phyloP scores from a whole-genome alignment of 192 early-diverging fungal genomes.

The Rhizophagus prolifer region DNA sequence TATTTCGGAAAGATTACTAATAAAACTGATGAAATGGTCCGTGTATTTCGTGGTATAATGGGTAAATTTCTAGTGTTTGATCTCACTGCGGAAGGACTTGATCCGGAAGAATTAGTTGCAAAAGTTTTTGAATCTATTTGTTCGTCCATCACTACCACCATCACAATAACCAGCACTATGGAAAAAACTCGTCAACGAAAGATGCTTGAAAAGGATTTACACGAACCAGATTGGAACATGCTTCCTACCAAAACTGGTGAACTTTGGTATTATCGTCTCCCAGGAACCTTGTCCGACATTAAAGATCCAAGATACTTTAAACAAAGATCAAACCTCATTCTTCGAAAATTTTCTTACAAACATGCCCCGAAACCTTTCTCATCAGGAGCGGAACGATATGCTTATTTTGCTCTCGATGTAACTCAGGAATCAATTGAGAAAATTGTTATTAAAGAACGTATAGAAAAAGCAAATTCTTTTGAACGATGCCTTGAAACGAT shows the following conservation, averaged over 20 bases:
- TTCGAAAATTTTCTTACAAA: no score
- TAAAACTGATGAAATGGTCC: slow-evolving; percentile 17
- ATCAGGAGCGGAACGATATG: no score
- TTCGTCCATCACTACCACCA: background rate
- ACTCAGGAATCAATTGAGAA: background rate
- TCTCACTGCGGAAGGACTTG: background rate
- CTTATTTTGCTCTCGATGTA: background rate
- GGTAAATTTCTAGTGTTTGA: slow-evolving; percentile 4
- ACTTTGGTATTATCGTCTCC: no score
- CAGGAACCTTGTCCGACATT: no score
- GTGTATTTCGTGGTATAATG: slow-evolving; percentile 10
- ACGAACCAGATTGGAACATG: no score
- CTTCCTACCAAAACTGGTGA: no score
- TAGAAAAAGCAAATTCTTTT: background rate
- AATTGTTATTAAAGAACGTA: slow-evolving; percentile 19
- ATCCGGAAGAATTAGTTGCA: background rate
- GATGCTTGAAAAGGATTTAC: no score
- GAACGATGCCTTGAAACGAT: slow-evolving; percentile 12
- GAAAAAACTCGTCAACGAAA: no score
- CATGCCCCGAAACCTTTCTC: no score
- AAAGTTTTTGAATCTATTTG: background rate
- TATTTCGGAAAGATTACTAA: slow-evolving; percentile 27
- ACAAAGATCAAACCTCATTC: no score
- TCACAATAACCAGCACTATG: background rate
- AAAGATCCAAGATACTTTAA: no score